Conservation (phyloP, 2,329 filamentous ascomycete species). For the Pestalotiopsis sp. region DNA sequence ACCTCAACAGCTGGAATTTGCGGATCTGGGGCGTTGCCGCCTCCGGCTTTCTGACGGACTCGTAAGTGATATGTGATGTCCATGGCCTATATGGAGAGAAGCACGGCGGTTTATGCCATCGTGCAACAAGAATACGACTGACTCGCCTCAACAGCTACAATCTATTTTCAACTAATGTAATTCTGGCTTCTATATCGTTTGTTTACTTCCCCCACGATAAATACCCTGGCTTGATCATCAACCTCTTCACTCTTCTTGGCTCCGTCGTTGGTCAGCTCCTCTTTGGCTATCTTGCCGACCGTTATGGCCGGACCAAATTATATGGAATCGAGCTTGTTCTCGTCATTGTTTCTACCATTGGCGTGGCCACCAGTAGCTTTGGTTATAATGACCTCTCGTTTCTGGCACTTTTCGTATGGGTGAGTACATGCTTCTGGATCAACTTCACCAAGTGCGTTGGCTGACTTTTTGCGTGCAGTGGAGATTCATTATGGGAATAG, state of each 20-base stretch:
- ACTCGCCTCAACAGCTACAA: slow-evolving; percentile 44
- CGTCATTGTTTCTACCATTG: slow-evolving; percentile 60
- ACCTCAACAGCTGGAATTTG: slow-evolving; percentile 57
- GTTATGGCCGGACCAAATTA: slow-evolving; percentile 55
- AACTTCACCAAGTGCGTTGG: background rate
- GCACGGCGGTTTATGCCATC: background rate
- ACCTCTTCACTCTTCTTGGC: slow-evolving; percentile 54
- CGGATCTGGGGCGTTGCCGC: slow-evolving; percentile 58
- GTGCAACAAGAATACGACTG: background rate
- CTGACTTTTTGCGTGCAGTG: slow-evolving; percentile 34
- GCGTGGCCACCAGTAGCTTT: slow-evolving; percentile 54
- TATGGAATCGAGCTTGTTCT: slow-evolving; percentile 60
- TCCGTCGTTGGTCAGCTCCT: slow-evolving; percentile 55
- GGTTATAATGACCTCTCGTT: slow-evolving; percentile 54
- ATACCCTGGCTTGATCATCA: slow-evolving; percentile 44
- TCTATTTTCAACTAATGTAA: slow-evolving; percentile 57
- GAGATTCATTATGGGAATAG: slow-evolving; percentile 58
- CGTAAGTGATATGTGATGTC: slow-evolving; percentile 36
- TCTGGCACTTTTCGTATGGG: slow-evolving; percentile 52
- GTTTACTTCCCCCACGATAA: slow-evolving; percentile 52
- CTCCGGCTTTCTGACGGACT: slow-evolving; percentile 56
- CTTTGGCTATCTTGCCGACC: slow-evolving; percentile 57
- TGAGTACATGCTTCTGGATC: slow-evolving; percentile 21
- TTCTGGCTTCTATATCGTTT: slow-evolving; percentile 53
- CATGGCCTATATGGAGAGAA: background rate